A percentile compares a stretch with the other conserved stretches of the same genome.
Evolutionary conservation across 2,329 filamentous ascomycete genomes (phyloP).

Genomic region (Colletotrichum sp.): DNA sequence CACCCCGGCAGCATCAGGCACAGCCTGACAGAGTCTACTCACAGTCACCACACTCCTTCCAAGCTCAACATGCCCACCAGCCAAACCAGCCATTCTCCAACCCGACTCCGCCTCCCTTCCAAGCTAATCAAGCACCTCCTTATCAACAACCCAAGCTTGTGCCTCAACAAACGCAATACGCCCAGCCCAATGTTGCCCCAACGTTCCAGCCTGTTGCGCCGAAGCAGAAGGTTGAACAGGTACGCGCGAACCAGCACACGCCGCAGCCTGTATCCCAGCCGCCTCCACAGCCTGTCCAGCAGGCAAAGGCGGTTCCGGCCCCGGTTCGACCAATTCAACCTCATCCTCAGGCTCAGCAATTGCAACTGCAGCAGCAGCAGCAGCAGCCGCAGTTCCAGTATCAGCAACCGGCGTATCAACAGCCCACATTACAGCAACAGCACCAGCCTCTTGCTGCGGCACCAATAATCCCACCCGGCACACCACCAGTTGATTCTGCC

Average conservation of each 20-base stretch:
- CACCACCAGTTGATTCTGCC: constrained; percentile 8
- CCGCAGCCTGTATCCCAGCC: constrained; percentile 8
- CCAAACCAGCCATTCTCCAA: constrained; percentile 16
- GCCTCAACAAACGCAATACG: constrained; percentile 18
- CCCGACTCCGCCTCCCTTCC: constrained; percentile 11
- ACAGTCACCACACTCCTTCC: constrained; percentile 21
- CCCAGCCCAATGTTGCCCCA: not conserved
- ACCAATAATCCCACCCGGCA: constrained; percentile 21
- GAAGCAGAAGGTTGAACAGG: constrained; percentile 7
- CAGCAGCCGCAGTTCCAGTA: not conserved
- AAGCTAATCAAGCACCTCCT: constrained; percentile 5
- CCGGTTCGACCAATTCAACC: not conserved
- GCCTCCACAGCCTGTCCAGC: constrained; percentile 24
- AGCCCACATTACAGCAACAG: not conserved
- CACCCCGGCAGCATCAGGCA: constrained; percentile 25
- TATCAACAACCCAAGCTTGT: constrained; percentile 20
- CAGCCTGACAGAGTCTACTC: constrained; percentile 17
- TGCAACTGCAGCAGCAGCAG: not conserved
- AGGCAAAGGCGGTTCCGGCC: not conserved
- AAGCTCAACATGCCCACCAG: constrained; percentile 4
- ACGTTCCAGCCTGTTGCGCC: constrained; percentile 11
- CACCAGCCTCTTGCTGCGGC: constrained; percentile 10
- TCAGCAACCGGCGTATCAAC: not conserved
- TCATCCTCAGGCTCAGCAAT: not conserved
- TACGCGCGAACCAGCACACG: not conserved